Conservation (phyloP, 768 basidiomycete species). For the Lenzites betulinus region DNA sequence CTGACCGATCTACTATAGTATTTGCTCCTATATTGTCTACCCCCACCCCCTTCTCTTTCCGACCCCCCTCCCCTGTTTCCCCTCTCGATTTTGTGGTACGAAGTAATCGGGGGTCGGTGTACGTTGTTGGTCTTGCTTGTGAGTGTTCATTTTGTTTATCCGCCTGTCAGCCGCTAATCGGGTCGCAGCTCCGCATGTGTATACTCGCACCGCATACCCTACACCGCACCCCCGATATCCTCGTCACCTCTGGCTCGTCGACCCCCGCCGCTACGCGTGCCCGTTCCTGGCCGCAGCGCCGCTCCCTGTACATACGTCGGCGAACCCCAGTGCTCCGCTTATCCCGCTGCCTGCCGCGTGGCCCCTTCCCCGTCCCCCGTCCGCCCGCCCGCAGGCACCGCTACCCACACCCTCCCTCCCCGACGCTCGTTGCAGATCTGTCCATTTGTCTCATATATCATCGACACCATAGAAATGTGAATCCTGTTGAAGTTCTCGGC, state of each 20-base stretch:
- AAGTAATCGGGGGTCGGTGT: conserved; percentile 20
- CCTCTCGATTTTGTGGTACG: conserved; percentile 9
- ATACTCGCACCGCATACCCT: conserved; percentile 21
- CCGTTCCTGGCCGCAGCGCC: not conserved
- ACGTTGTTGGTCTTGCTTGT: conserved; percentile 25
- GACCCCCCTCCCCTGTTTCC: conserved; percentile 1
- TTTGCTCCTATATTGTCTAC: conserved; percentile 21
- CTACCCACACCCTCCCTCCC: conserved; percentile 17
- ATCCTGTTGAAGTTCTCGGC: conserved; percentile 2
- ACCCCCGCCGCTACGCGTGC: not conserved
- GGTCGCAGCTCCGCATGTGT: conserved; percentile 9
- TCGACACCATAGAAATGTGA: conserved; percentile 23
- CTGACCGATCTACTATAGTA: conserved; percentile 19
- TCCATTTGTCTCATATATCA: conserved; percentile 21
- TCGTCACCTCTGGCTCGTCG: not conserved
- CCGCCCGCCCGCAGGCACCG: not conserved
- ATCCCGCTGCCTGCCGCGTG: not conserved
- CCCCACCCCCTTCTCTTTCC: not conserved
- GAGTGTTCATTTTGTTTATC: conserved; percentile 1
- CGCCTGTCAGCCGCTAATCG: no score
- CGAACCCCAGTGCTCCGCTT: conserved; percentile 9
- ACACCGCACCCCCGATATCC: conserved; percentile 12
- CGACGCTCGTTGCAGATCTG: conserved; percentile 25
- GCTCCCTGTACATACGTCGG: conserved; percentile 6
- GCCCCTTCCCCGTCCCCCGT: not conserved